Evolutionary conservation across 352 stramenopile genomes (phyloP).

Genomic region (Phytophthora aleatoria): DNA sequence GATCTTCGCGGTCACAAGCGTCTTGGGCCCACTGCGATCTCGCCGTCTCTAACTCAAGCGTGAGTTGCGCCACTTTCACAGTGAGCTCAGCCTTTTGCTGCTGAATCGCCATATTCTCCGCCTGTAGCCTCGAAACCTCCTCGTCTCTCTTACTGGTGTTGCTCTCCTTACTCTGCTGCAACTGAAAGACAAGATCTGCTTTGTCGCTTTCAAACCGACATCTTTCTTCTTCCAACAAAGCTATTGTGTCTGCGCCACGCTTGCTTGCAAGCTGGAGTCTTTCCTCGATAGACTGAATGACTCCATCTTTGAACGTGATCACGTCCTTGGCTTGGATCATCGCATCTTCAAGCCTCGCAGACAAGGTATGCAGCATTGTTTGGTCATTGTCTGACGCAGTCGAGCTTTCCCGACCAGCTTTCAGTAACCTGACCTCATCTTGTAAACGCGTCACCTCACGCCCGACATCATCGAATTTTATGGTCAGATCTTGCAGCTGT

Average conservation of each 20-base stretch:
- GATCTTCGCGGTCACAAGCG: slow-evolving; percentile 24
- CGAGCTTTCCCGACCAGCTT: slow-evolving; percentile 14
- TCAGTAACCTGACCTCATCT: slow-evolving; percentile 48
- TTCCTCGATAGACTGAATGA: slow-evolving; percentile 59
- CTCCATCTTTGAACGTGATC: slow-evolving; percentile 66
- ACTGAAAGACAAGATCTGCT: slow-evolving; percentile 20
- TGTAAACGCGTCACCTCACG: slow-evolving; percentile 51
- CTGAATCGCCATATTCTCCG: slow-evolving; percentile 19
- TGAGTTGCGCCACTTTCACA: slow-evolving; percentile 38
- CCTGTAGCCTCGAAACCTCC: slow-evolving; percentile 21
- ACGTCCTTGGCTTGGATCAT: slow-evolving; percentile 77
- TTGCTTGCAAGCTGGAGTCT: slow-evolving; percentile 40
- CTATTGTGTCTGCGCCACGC: slow-evolving; percentile 20
- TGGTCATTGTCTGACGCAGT: slow-evolving; percentile 33
- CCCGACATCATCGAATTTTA: slow-evolving; percentile 53
- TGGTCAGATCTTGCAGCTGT: slow-evolving; percentile 42
- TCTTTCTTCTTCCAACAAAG: slow-evolving; percentile 23
- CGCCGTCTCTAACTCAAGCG: slow-evolving; percentile 37
- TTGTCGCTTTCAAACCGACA: slow-evolving; percentile 28
- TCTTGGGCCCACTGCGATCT: slow-evolving; percentile 29
- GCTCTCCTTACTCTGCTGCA: slow-evolving; percentile 26
- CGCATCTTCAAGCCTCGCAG: slow-evolving; percentile 51
- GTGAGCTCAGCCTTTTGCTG: slow-evolving; percentile 41
- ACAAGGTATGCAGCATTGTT: slow-evolving; percentile 60
- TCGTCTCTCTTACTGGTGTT: slow-evolving; percentile 8